Conservation (phyloP, 495 filamentous ascomycete species). For the Penicillium angulare region DNA sequence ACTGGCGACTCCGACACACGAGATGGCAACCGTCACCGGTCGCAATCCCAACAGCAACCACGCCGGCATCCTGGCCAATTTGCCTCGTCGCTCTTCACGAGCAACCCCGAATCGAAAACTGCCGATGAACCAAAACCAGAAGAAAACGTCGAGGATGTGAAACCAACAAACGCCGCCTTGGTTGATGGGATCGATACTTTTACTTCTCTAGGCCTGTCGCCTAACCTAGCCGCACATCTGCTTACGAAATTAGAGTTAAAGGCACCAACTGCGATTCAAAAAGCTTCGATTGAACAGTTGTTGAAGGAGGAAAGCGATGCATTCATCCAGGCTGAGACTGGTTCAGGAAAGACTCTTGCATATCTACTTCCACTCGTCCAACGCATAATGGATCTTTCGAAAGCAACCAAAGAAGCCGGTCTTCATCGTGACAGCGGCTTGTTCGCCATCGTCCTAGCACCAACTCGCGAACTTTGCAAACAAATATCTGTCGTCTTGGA, state of each 20-base stretch:
- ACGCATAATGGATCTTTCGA: constrained; percentile 73
- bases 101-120: constrained; percentile 70
- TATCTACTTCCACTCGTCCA: constrained; percentile 92
- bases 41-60: constrained; percentile 19
- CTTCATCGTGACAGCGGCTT: constrained; percentile 82
- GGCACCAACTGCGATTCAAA: constrained; percentile 92
- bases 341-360: constrained; percentile 94
- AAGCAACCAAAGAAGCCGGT: constrained; percentile 16
- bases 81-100: constrained; percentile 87
- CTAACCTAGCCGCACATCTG: constrained; percentile 74
- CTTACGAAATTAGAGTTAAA: constrained; percentile 83
- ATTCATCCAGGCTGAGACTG: constrained; percentile 95
- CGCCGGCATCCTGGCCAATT: constrained; percentile 52
- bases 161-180: constrained; percentile 96
- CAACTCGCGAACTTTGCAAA: constrained; percentile 89
- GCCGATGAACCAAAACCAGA: constrained; percentile 42
- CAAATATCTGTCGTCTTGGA: constrained; percentile 87
- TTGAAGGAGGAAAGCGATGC: constrained; percentile 83
- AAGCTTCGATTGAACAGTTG: constrained; percentile 74
- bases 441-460: constrained; percentile 88
- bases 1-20: constrained; percentile 24
- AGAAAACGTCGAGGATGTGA: constrained; percentile 53
- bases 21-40: constrained; percentile 11
- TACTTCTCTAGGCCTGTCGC: constrained; percentile 74
- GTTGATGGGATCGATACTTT: constrained; percentile 80